Evolutionary conservation across 164 flowering plant species (phyloP), one percentile per base, ranked within the genome.

Genomic region (Sedum album): DNA sequence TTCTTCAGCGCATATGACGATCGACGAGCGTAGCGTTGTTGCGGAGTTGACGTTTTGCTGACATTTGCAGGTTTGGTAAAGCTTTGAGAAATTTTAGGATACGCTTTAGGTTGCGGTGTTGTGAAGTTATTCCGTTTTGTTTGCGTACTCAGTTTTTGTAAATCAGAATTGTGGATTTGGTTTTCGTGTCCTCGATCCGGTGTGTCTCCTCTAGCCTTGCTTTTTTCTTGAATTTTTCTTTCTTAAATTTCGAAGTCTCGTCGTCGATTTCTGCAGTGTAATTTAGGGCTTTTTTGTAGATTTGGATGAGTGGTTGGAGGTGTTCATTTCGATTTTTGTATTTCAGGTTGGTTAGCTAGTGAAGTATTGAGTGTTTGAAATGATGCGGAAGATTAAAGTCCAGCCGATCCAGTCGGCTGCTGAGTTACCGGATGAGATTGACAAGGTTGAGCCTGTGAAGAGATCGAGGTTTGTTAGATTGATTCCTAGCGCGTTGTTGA

Each of bases 51-150:
- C n/a, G n/a, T n/a, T n/a, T n/a, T n/a, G n/a, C n/a, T n/a, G n/a
- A n/a, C n/a, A n/a, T n/a, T n/a, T n/a, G n/a, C n/a, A n/a, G n/a
- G n/a, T n/a, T n/a, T n/a, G n/a, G 41, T 38, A 38, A 6, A 10
- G 28, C 26, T 53, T 23, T 21, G 60, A 53, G 60, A 53, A 53
- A 53, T 53, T 53, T 21, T 21, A 53, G 60, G 60, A 21, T 21
- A 53, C 60, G 60, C 60, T 53, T 53, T 53, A 53, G 60, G 60
- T 53, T 53, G 60, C 60, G 30, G 60, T 53, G 60, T 53, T 53
- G 60, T 10, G 28, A 53, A 53, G 60, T 53, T 23, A 53, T 53
- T 53, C 30, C 30, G 28, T 5, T 21, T 53, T 53, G 41, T 6
- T 6, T 38, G 6, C 41, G 10, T 6, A 38, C 8, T 11, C 28